Base-by-base conservation (phyloP, 345 rosid genomes). In the Populus simonii region DNA sequence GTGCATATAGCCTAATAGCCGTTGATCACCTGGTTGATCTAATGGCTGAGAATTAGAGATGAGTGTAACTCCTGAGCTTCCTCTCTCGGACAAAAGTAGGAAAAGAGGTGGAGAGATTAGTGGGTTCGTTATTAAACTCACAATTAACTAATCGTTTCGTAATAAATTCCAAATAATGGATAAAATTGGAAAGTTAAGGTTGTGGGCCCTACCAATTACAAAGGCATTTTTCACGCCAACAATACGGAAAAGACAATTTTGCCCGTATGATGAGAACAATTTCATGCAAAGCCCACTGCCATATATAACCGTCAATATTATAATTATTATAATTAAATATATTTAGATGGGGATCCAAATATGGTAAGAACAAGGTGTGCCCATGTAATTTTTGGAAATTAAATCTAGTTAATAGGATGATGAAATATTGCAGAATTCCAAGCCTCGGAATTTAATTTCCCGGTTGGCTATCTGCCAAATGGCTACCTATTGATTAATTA, bases 21-120 rank as follows among this genome's bases (percentile, higher is more conserved):
- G 82, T 84, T 59, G 87, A 88, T 88, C 71, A 55, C 22, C 17
- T 8, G 31, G 36, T 27, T 22, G 17, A 91, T 89, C 91, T 68
- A 65, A 85, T 83, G 91, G 86, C 47, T 79, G 78, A 72, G 63
- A 76, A 49, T 82, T 39, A 61, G 69, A 71, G 61, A n/a, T 82
- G 71, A 61, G 18, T 83, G 83, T 84, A 90, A 87, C 92, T 82
- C 90, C 90, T 87, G 82, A 84, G 82, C 88, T 90, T 89, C 88
- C 85, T 79, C 81, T 65, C 85, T 76, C 68, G 4, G 78, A 80
- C 79, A 71, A 83, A 80, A 79, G 68, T 53, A 36, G 39, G 76
- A 63, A n/a, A 27, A 18, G 83, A 73, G 59, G 77, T 67, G 79
- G 86, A 87, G 89, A 73, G 71, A 85, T 88, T 84, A 85, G 85